Evolutionary conservation across 1,284 basidiomycete species (phyloP).

Genomic region (Megacollybia platyphylla): DNA sequence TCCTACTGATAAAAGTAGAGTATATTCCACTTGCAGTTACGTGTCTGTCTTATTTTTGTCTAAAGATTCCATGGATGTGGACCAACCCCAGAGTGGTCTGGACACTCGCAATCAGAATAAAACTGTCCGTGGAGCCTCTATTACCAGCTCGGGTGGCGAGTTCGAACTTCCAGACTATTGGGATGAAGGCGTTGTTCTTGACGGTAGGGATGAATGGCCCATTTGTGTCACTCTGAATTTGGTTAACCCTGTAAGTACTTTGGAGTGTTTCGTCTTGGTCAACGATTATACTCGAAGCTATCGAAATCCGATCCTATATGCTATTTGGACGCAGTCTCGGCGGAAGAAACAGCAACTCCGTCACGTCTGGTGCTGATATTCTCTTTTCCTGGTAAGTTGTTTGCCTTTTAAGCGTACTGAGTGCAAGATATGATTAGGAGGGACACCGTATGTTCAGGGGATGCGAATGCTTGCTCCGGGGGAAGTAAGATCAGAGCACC

Average conservation of each 20-base stretch:
- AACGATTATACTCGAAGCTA: background rate
- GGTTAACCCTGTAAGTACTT: conserved; percentile 24
- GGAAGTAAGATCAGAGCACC: conserved; percentile 30
- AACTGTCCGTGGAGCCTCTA: no score
- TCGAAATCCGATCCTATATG: conserved; percentile 37
- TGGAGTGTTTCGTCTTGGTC: background rate
- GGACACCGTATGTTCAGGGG: conserved; percentile 31
- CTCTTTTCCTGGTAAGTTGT: conserved; percentile 21
- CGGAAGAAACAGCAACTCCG: conserved; percentile 53
- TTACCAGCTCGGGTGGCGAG: conserved; percentile 35
- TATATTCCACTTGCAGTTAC: no score
- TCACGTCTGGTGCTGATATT: conserved; percentile 46
- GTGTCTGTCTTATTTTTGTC: no score
- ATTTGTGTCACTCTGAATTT: conserved; percentile 66
- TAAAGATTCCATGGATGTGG: conserved; percentile 35
- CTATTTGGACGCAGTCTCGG: conserved; percentile 55
- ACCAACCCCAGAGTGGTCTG: conserved; percentile 37
- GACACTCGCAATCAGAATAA: conserved; percentile 34
- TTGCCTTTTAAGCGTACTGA: conserved; percentile 7
- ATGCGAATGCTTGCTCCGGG: conserved; percentile 51
- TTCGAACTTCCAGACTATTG: conserved; percentile 77
- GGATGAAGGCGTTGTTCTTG: conserved; percentile 65
- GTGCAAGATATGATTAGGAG: no score
- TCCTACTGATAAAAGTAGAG: no score
- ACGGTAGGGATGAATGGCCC: conserved; percentile 52